Percentiles rank a stretch among this genome's conserved stretches.
Conservation (phyloP, 768 basidiomycete genomes). For the Tricholoma matsutake region DNA sequence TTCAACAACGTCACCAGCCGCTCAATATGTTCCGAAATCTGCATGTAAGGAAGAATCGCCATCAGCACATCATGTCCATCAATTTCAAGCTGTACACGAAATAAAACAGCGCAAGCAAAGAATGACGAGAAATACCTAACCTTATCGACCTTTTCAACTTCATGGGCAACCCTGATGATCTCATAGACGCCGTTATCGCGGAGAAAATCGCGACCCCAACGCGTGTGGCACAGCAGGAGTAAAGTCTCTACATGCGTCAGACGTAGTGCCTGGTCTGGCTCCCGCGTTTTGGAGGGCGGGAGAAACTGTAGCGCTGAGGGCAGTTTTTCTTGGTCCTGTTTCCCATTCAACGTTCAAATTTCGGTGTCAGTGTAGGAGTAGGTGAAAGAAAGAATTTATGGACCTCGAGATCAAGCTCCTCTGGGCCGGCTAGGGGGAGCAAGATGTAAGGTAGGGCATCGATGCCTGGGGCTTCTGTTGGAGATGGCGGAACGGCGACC, state of each 20-base stretch:
- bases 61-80: too few species aligned
- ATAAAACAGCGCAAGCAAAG: background rate
- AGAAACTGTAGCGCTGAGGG: constrained; percentile 85
- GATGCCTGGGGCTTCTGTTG: constrained; percentile 65
- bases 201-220: constrained; percentile 82
- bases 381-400: constrained; percentile 7
- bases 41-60: background rate
- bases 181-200: constrained; percentile 83
- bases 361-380: background rate
- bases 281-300: constrained; percentile 79
- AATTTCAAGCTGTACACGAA: too few species aligned
- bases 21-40: constrained; percentile 88
- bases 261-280: constrained; percentile 72
- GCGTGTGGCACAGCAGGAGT: constrained; percentile 83
- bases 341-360: background rate
- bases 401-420: constrained; percentile 92
- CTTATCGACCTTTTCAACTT: constrained; percentile 75
- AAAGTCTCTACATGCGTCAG: constrained; percentile 88
- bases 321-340: constrained; percentile 83
- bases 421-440: constrained; percentile 89
- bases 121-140: constrained; percentile 35
- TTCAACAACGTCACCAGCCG: constrained; percentile 85
- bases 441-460: constrained; percentile 83
- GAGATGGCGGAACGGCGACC: constrained; percentile 57
- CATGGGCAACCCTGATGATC: constrained; percentile 75